Conservation (phyloP, 1,284 basidiomycete genomes). For the Exobasidium cylindrosporum region DNA sequence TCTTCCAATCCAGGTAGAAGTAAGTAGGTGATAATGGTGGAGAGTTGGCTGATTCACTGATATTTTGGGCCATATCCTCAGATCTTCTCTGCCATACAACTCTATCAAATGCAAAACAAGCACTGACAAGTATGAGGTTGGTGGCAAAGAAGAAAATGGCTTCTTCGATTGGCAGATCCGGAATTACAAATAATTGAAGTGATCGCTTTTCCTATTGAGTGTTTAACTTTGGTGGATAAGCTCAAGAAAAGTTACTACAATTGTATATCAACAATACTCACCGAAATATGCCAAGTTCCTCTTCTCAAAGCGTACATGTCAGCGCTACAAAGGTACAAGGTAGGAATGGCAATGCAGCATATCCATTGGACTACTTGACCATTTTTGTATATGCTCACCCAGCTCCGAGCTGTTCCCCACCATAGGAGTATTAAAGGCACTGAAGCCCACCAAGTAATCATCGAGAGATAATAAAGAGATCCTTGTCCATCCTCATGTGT, state of each 20-base stretch:
- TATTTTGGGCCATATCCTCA: background rate
- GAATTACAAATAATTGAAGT: slow-evolving; percentile 41
- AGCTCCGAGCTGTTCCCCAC: slow-evolving; percentile 35
- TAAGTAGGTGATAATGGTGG: slow-evolving; percentile 33
- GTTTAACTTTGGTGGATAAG: slow-evolving; percentile 1
- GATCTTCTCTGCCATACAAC: slow-evolving; percentile 5
- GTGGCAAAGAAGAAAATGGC: slow-evolving; percentile 50
- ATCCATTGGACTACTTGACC: slow-evolving; percentile 18
- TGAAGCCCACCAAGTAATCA: slow-evolving; percentile 46
- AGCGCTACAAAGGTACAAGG: slow-evolving; percentile 34
- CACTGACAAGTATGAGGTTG: slow-evolving; percentile 45
- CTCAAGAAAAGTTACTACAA: background rate
- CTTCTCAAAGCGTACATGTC: slow-evolving; percentile 43
- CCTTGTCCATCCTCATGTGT: slow-evolving; percentile 12
- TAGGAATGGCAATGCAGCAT: slow-evolving; percentile 24
- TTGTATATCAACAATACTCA: slow-evolving; percentile 16
- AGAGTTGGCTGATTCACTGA: background rate
- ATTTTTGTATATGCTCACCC: slow-evolving; percentile 23
- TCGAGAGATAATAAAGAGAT: slow-evolving; percentile 41
- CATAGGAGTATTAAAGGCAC: slow-evolving; percentile 37
- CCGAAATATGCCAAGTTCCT: slow-evolving; percentile 49
- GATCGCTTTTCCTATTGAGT: slow-evolving; percentile 23
- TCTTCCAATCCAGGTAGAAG: slow-evolving; percentile 25
- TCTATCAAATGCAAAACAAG: slow-evolving; percentile 46
- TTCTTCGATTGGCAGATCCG: slow-evolving; percentile 50